Conservation (phyloP, 257 asterid genomes). For the Nicotiana attenuata region DNA sequence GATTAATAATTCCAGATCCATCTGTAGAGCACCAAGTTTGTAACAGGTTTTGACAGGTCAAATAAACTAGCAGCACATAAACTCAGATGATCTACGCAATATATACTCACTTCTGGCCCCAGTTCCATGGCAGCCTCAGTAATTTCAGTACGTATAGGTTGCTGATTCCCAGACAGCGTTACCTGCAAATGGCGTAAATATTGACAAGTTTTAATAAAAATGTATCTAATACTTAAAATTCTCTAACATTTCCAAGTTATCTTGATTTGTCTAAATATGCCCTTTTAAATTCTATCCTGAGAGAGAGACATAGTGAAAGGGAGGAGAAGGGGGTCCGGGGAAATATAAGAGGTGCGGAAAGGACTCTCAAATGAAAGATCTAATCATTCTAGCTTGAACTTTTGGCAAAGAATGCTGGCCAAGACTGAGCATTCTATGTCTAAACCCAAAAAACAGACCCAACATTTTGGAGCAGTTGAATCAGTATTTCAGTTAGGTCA, state of each 20-base stretch:
- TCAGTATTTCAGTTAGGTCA: neutral
- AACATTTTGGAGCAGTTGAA: neutral
- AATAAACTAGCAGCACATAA: neutral
- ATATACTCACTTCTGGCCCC: constrained; percentile 71
- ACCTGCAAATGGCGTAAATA: constrained; percentile 42
- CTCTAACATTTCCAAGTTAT: neutral
- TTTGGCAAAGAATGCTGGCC: neutral
- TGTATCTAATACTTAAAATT: neutral
- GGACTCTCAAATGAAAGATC: too few species aligned
- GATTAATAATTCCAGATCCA: neutral
- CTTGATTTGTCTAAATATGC: neutral
- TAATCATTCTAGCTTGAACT: too few species aligned
- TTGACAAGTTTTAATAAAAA: neutral
- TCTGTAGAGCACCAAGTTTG: neutral
- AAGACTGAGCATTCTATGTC: neutral
- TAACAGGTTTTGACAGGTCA: neutral
- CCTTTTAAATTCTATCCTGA: too few species aligned
- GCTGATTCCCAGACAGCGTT: constrained; percentile 91
- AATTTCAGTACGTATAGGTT: constrained; percentile 87
- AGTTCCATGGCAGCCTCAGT: constrained; percentile 97
- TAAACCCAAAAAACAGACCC: neutral
- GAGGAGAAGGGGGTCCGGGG: too few species aligned
- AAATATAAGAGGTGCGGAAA: too few species aligned
- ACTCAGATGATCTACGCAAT: neutral
- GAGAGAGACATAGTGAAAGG: too few species aligned